Evolutionary conservation across 352 stramenopile species (phyloP), one percentile per base, ranked within the genome.

Genomic region (Globisporangium splendens): DNA sequence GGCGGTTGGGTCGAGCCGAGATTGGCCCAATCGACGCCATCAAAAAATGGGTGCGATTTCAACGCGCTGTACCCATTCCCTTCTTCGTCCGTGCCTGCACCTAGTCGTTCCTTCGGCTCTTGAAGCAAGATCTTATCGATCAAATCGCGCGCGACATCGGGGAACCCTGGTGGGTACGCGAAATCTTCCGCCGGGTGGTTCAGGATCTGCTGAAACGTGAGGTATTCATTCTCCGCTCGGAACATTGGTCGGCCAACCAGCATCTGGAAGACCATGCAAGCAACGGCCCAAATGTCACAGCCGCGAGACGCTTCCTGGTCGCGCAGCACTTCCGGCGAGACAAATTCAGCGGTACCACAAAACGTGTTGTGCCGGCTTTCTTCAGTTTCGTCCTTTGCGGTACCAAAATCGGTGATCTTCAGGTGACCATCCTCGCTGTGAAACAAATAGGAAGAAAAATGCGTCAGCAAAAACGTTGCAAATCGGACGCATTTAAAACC

Each of bases 201-300:
- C 46, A 95, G 63, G 56, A 95, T 95, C 64, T 93, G 79, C 63
- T 96, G 84, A 63, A 97, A 96, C 39, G 89, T 96, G 12, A 96
- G 70, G 46, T 96, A 96, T 49, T 97, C 91, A 52, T 93, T 96
- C 56, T 94, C 87, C 1, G 82, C 91, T 4, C 84, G 77, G 66
- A 97, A 97, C 46, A 93, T 88, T 20, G 87, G 82, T 42, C 73
- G 61, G 2, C 90, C 90, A 0, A 92, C 81, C 6, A 95, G 69
- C 72, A 97, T 83, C 66, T 98, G 90, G 63, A 88, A 98, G 11
- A 97, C 61, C 71, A 97, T 96, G 68, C 89, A 97, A 0, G 89
- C 91, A 46, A 97, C 62, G 0, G 91, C 91, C 91, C 91, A 98
- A 50, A 97, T 52, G 57, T 98, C 91, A 38, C 89, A 96, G 0